A percentile compares a stretch with the other conserved stretches of the same genome.
Conservation (phyloP, 495 filamentous ascomycete species). For the Evernia prunastri region DNA sequence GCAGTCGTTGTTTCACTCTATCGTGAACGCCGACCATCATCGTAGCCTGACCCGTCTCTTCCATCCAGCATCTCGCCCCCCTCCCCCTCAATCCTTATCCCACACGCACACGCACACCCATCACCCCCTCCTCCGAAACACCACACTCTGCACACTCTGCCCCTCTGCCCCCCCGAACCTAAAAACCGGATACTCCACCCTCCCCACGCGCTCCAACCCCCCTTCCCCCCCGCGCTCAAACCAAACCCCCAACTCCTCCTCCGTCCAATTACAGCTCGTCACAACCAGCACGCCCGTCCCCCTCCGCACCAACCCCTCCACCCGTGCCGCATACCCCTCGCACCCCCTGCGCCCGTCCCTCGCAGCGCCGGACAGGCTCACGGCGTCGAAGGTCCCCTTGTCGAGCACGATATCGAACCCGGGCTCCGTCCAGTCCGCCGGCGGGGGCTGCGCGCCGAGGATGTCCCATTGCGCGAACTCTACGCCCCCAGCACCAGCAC, state of each 20-base stretch:
- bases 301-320: slow-evolving; percentile 55
- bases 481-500: slow-evolving; percentile 32
- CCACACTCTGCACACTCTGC: slow-evolving; percentile 79
- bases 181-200: slow-evolving; percentile 70
- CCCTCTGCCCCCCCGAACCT: slow-evolving; percentile 58
- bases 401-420: slow-evolving; percentile 83
- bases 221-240: slow-evolving; percentile 45
- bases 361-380: slow-evolving; percentile 66
- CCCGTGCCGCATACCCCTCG: slow-evolving; percentile 66
- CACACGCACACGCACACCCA: not conserved
- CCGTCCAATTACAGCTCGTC: slow-evolving; percentile 98
- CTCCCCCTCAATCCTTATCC: too few relatives aligned
- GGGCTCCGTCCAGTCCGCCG: slow-evolving; percentile 22
- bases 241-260: slow-evolving; percentile 73
- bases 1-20: too few relatives aligned
- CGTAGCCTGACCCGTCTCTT: too few relatives aligned
- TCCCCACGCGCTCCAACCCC: slow-evolving; percentile 51
- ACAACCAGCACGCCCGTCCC: slow-evolving; percentile 74
- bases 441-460: slow-evolving; percentile 37
- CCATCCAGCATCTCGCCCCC: too few relatives aligned
- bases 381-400: slow-evolving; percentile 96
- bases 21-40: too few relatives aligned
- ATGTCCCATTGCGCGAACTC: slow-evolving; percentile 75
- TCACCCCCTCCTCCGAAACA: slow-evolving; percentile 45
- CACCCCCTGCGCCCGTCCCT: slow-evolving; percentile 50